Percentiles rank a stretch among this genome's conserved stretches.
phyloP scores from a whole-genome alignment of 305 asterid species.

The Andrographis paniculata region DNA sequence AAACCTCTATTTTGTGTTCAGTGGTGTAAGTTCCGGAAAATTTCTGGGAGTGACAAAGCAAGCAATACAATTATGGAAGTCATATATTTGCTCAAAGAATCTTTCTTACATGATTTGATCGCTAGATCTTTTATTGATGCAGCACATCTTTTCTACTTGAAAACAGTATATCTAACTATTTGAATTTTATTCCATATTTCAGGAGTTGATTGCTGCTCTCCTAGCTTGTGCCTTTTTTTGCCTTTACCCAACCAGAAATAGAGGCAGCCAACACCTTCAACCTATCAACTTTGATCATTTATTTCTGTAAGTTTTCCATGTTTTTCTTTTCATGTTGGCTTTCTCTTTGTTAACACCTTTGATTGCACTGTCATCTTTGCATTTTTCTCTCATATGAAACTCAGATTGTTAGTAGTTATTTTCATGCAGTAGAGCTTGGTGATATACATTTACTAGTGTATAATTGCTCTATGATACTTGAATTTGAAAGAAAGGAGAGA shows the following conservation, averaged over 20 bases:
- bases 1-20: no score
- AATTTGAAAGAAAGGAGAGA: no score
- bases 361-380: no score
- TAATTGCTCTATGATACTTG: no score
- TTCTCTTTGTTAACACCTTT: background rate
- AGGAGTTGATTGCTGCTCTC: conserved; percentile 86
- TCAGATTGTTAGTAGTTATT: no score
- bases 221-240: conserved; percentile 79
- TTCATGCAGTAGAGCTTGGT: no score
- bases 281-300: conserved; percentile 63
- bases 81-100: background rate
- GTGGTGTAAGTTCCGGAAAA: no score
- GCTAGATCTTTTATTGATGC: background rate
- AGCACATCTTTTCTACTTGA: background rate
- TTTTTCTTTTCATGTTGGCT: background rate
- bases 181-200: conserved; percentile 22
- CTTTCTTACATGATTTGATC: conserved; percentile 1
- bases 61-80: no score
- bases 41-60: no score
- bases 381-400: no score
- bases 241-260: conserved; percentile 57
- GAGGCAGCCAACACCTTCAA: conserved; percentile 66
- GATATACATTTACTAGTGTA: no score
- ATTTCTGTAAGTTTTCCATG: conserved; percentile 61
- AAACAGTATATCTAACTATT: conserved; percentile 6